These are phyloP conservation scores for Parmales sp. DNA, from an alignment of 108 stramenopile species.

Conservation along the genomic window DNA sequence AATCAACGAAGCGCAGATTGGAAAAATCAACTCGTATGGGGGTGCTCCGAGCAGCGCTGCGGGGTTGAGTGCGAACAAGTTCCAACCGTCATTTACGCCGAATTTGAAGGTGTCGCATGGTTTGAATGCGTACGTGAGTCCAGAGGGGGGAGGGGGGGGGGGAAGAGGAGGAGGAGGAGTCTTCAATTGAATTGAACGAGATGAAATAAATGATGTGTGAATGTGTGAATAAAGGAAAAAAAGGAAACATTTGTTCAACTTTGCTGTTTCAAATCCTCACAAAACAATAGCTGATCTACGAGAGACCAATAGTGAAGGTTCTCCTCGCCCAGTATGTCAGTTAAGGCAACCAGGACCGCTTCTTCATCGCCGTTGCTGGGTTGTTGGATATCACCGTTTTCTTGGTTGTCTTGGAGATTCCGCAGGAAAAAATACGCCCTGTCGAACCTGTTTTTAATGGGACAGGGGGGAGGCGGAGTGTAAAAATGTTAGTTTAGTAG, in stretches of 20 bases:
- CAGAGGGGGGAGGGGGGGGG: not conserved
- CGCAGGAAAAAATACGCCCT: conserved; percentile 32
- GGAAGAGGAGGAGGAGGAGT: no score
- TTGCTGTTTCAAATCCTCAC: conserved; percentile 26
- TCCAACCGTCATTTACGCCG: not conserved
- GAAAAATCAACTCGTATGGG: not conserved
- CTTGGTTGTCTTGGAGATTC: conserved; percentile 1
- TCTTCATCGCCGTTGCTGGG: conserved; percentile 14
- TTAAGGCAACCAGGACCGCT: conserved; percentile 7
- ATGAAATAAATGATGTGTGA: no score
- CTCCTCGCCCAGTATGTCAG: conserved; percentile 25
- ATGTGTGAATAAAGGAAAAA: no score
- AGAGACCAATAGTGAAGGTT: conserved; percentile 32
- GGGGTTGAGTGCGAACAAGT: not conserved
- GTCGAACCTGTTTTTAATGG: no score
- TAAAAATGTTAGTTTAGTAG: no score
- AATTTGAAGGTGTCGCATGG: not conserved
- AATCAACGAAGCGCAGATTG: conserved; percentile 22
- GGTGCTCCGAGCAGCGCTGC: not conserved
- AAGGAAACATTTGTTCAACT: not conserved
- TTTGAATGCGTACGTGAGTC: not conserved
- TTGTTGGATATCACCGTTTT: not conserved
- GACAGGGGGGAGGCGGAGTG: no score
- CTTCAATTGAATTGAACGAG: no score
- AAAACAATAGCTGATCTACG: conserved; percentile 43